These are phyloP conservation scores for Tetracladium marchalianum DNA, from an alignment of 495 filamentous ascomycete genomes.

Conservation along the genomic window DNA sequence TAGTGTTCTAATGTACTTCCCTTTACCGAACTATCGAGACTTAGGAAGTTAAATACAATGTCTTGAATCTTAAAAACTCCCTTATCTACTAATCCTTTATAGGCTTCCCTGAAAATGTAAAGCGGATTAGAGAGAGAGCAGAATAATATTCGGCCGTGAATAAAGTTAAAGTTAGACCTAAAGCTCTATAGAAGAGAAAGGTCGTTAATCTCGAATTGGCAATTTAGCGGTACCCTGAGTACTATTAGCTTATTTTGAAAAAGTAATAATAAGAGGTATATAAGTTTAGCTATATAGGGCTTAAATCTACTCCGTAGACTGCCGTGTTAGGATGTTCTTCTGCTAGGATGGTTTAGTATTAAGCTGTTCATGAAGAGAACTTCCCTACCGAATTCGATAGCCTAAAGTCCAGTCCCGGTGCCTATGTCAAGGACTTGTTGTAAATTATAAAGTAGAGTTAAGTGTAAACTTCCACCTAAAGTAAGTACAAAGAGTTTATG, in stretches of 20 bases:
- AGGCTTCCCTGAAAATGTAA: conserved; percentile 27
- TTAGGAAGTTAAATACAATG: conserved; percentile 21
- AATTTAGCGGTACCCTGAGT: too few species aligned
- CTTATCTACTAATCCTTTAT: conserved; percentile 31
- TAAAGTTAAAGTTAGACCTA: conserved; percentile 29
- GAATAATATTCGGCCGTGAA: conserved; percentile 32
- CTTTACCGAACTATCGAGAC: conserved; percentile 17
- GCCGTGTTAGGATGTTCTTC: too few species aligned
- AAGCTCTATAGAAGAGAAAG: too few species aligned
- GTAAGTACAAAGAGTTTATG: conserved; percentile 42
- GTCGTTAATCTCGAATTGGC: too few species aligned
- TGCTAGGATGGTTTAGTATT: too few species aligned
- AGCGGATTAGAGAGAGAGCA: conserved; percentile 31
- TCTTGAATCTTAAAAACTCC: conserved; percentile 39
- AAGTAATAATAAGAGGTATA: too few species aligned
- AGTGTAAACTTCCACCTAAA: conserved; percentile 34
- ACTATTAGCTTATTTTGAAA: too few species aligned
- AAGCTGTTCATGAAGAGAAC: too few species aligned
- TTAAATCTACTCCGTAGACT: too few species aligned
- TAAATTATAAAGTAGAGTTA: conserved; percentile 24
- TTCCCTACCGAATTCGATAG: conserved; percentile 15
- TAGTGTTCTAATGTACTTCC: conserved; percentile 22
- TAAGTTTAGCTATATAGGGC: too few species aligned
- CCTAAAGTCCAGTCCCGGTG: conserved; percentile 31
- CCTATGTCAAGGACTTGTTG: conserved; percentile 46